Conservation (phyloP, 768 basidiomycete species). For the Cystoderma amianthinum region DNA sequence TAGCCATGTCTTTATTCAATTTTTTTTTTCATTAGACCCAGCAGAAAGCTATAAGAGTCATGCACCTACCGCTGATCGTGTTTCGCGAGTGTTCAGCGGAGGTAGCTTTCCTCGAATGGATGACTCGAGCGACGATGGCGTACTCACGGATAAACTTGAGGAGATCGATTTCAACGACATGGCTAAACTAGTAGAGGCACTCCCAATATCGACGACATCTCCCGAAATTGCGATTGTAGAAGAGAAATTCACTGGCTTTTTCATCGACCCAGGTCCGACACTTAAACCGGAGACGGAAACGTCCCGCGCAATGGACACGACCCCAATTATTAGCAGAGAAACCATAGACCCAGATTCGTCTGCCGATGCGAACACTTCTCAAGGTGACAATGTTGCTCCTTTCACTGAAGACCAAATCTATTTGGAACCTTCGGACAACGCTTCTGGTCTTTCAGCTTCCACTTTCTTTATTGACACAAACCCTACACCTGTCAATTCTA, state of each 20-base stretch:
- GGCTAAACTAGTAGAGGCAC: conserved; percentile 34
- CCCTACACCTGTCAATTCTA: conserved; percentile 16
- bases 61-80: conserved; percentile 65
- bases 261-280: conserved; percentile 30
- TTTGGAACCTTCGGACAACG: background rate
- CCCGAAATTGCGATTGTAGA: conserved; percentile 4
- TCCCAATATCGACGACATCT: conserved; percentile 10
- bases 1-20: conserved; percentile 3
- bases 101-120: conserved; percentile 12
- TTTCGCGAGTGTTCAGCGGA: conserved; percentile 56
- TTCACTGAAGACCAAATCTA: background rate
- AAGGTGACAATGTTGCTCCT: too few species aligned
- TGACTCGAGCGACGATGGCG: conserved; percentile 21
- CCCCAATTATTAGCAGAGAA: background rate
- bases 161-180: conserved; percentile 66
- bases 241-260: conserved; percentile 17
- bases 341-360: background rate
- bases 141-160: conserved; percentile 33
- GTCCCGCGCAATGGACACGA: background rate
- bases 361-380: background rate
- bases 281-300: conserved; percentile 4
- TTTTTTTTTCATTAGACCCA: conserved; percentile 11
- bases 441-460: conserved; percentile 4
- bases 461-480: conserved; percentile 35
- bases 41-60: conserved; percentile 46